Base-by-base conservation (phyloP, 768 basidiomycete species). In the Sarcomyxa edulis region DNA sequence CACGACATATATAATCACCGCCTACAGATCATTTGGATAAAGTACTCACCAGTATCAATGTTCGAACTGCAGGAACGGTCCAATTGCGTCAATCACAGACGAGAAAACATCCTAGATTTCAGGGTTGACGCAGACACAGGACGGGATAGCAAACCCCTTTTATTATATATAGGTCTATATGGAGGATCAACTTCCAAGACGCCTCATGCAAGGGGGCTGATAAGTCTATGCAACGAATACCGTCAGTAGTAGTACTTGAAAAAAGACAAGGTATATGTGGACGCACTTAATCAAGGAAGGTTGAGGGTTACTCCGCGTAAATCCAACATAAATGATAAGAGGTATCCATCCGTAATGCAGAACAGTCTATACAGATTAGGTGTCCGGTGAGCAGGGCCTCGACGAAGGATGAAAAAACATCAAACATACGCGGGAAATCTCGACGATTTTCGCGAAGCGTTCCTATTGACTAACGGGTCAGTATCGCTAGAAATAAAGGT, bases 291-390 rank as follows among this genome's bases (percentile, higher is more conserved):
- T 95, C 54, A 97, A 68, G 26, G 91, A 92, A 14, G 94, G 94
- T 51, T 93, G 90, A 21, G 94, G 94, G 56, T 86, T 90, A 56
- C 90, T 93, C 50, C 85, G 71, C 37, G 85, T 88, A 68, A 88
- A 96, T 24, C 94, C 95, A 55, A 96, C 75, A 61, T 93, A 96
- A 53, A 98, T 94, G 54, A 98, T 90, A 56, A 94, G 66, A 22
- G 95, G 95, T 54, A 98, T 92, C 91, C 94, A 98, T 48, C 83
- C 84, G 50, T 93, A 96, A 64, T 96, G 92, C 37, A 96, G 57
- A 52, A 93, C 73, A 43, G 86, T 91, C 93, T 96, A 53, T 20
- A 28, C 23, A 25, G 12, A 16, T 26, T 26, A 38, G 26, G 22
- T 4, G 32, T 27, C 30, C 28, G 39, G 6, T 35, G 35, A 15